A percentile compares a stretch with the other conserved stretches of the same genome.
Conservation (phyloP, 148 eudicot species). For the Arbutus unedo region DNA sequence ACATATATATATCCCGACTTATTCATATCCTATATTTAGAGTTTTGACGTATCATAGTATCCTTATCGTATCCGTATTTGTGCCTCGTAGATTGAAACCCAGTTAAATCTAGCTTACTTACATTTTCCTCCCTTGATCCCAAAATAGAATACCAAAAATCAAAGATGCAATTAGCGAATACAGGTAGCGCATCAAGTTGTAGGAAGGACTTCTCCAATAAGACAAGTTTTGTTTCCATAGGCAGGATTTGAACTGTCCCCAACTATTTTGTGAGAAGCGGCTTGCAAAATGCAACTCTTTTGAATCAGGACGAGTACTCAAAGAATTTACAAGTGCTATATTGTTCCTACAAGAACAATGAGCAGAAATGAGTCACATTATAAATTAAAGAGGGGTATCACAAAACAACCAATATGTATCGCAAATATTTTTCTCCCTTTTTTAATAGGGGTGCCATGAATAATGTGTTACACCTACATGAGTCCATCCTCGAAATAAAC, state of each 20-base stretch:
- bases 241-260: constrained; percentile 78
- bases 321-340: constrained; percentile 41
- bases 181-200: constrained; percentile 49
- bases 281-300: constrained; percentile 48
- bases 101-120: constrained; percentile 27
- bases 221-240: constrained; percentile 78
- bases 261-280: constrained; percentile 58
- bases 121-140: constrained; percentile 68
- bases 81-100: too few relatives aligned
- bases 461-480: not conserved
- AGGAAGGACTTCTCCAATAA: constrained; percentile 90
- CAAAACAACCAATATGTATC: not conserved
- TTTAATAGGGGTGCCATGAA: not conserved
- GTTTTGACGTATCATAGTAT: constrained; percentile 18
- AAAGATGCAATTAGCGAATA: constrained; percentile 39
- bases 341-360: constrained; percentile 40
- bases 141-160: constrained; percentile 59
- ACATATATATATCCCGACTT: too few relatives aligned
- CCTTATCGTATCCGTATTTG: too few relatives aligned
- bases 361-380: not conserved
- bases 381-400: not conserved
- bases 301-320: constrained; percentile 63
- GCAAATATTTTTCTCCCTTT: not conserved
- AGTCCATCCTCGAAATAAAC: not conserved
- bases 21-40: constrained; percentile 20